Conservation (phyloP, 2,329 filamentous ascomycete genomes). For the Sporothrix pseudoabietina region DNA sequence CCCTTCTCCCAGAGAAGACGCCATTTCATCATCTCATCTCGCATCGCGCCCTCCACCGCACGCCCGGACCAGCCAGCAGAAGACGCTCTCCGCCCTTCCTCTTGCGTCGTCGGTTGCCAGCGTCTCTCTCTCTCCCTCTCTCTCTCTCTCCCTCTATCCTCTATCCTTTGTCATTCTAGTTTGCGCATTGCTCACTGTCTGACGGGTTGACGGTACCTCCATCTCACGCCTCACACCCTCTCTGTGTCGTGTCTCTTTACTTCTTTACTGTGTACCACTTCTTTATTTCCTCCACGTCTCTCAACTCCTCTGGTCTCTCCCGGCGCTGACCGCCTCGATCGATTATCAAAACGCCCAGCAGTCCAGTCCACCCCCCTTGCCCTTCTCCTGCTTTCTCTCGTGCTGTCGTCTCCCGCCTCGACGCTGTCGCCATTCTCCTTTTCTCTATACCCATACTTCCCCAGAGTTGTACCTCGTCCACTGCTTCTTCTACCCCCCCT, state of each 20-base stretch:
- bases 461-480: not conserved
- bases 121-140: not conserved
- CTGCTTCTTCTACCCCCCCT: not conserved
- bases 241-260: not conserved
- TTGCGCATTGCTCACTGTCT: not conserved
- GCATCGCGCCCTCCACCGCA: conserved; percentile 25
- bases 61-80: conserved; percentile 16
- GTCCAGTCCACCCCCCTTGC: not conserved
- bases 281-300: not conserved
- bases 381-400: not conserved
- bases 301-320: not conserved
- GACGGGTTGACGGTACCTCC: conserved; percentile 13
- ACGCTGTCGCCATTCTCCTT: conserved; percentile 1
- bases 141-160: not conserved
- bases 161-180: not conserved
- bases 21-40: conserved; percentile 31
- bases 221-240: conserved; percentile 19
- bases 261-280: not conserved
- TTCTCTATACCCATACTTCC: not conserved
- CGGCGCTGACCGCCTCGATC: conserved; percentile 24
- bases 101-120: conserved; percentile 23
- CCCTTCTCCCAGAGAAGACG: conserved; percentile 21
- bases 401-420: conserved; percentile 14
- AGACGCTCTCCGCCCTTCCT: conserved; percentile 19
- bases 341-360: not conserved